Percentiles rank a stretch among this genome's conserved stretches.
These are phyloP conservation scores for Elsinoe arachidis DNA, from an alignment of 2,329 filamentous ascomycete species.

Conservation along the genomic window DNA sequence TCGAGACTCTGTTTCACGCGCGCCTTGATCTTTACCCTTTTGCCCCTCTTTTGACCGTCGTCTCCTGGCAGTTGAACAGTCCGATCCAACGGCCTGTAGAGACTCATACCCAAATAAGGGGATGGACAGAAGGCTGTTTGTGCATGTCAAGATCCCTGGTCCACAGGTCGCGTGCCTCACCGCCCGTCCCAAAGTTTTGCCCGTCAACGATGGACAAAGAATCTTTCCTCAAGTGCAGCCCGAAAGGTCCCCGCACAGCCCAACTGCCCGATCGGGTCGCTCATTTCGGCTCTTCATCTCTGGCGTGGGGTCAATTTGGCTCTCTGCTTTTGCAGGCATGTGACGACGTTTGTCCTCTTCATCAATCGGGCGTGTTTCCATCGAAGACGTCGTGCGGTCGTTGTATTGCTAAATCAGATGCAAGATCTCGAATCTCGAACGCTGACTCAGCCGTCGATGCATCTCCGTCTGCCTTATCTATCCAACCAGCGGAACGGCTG, in stretches of 20 bases:
- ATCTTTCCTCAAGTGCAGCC: neutral
- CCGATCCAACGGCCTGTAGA: neutral
- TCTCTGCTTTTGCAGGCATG: neutral
- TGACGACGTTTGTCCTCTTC: neutral
- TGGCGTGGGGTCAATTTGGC: neutral
- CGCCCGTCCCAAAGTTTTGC: neutral
- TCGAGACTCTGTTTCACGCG: neutral
- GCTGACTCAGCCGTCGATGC: neutral
- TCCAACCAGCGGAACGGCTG: neutral
- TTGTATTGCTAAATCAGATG: neutral
- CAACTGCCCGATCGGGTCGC: conserved; percentile 6
- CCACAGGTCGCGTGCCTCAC: conserved; percentile 3
- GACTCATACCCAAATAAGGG: neutral
- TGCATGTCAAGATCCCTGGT: neutral
- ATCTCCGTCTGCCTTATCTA: conserved; percentile 1
- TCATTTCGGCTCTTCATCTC: conserved; percentile 1
- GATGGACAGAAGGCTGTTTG: too few relatives aligned
- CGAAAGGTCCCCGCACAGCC: neutral
- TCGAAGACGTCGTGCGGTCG: neutral
- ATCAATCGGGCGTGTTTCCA: neutral
- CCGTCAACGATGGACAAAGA: neutral
- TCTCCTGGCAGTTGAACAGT: neutral
- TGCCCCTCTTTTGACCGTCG: neutral
- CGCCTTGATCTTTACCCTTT: neutral
- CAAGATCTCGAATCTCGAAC: neutral